A percentile compares a stretch with the other conserved stretches of the same genome.
These are phyloP conservation scores for Chlamydomonas schloesseri DNA, from an alignment of 139 green algal genomes.

Conservation along the genomic window DNA sequence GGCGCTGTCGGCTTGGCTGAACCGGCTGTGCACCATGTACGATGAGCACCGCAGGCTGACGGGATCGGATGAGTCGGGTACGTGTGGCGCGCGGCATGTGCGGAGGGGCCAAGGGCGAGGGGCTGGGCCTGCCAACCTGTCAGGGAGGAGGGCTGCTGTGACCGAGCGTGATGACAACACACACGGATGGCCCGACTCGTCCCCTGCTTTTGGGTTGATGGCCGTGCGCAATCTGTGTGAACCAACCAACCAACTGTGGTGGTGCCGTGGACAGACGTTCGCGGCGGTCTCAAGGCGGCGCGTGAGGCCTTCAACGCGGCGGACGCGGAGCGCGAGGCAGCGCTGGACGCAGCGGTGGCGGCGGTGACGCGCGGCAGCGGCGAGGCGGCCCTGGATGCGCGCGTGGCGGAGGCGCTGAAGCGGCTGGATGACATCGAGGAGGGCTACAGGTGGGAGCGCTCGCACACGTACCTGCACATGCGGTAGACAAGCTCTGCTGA, in stretches of 20 bases:
- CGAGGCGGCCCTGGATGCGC: conserved; percentile 62
- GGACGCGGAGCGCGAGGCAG: conserved; percentile 54
- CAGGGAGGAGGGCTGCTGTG: too few relatives aligned
- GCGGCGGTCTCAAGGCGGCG: conserved; percentile 28
- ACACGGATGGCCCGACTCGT: too few relatives aligned
- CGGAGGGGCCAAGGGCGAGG: too few relatives aligned
- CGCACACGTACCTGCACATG: too few relatives aligned
- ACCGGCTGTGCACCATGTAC: conserved; percentile 44
- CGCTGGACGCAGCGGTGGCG: conserved; percentile 61
- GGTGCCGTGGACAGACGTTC: too few relatives aligned
- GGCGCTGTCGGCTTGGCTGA: conserved; percentile 52
- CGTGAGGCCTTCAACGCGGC: conserved; percentile 57
- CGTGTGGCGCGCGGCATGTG: too few relatives aligned
- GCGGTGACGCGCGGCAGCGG: conserved; percentile 64
- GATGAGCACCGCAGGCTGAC: conserved; percentile 48
- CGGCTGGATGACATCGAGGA: conserved; percentile 53
- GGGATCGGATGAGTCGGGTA: background rate
- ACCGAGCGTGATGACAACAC: too few relatives aligned
- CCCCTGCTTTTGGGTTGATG: too few relatives aligned
- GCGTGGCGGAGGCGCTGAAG: conserved; percentile 51
- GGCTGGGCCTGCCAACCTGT: too few relatives aligned
- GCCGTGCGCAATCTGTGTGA: too few relatives aligned
- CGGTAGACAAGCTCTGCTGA: too few relatives aligned
- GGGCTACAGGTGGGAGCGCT: conserved; percentile 42
- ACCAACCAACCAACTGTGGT: too few relatives aligned